Percentiles rank a stretch among this genome's conserved stretches.
These are phyloP conservation scores for Hemisphaericaspora lyxosophila DNA, from an alignment of 1,139 yeast species.

Conservation along the genomic window DNA sequence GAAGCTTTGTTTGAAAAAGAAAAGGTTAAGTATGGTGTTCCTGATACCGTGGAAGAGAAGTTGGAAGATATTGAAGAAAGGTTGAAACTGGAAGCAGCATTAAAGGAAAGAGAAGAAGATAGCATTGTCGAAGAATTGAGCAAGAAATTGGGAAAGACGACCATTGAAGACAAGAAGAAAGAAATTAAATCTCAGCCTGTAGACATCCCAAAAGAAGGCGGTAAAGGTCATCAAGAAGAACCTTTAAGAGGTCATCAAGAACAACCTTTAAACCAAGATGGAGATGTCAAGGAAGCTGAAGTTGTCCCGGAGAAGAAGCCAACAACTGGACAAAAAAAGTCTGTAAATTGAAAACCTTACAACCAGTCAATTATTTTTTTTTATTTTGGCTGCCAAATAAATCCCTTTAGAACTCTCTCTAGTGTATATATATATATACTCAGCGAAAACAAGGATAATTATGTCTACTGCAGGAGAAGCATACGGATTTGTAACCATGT, in stretches of 20 bases:
- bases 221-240: background rate
- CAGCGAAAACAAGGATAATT: background rate
- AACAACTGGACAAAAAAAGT: too few relatives aligned
- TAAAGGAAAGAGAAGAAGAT: conserved; percentile 9
- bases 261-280: background rate
- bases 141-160: background rate
- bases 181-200: background rate
- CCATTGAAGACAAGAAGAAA: background rate
- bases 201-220: too few relatives aligned
- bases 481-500: conserved; percentile 1
- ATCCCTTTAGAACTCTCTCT: too few relatives aligned
- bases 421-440: too few relatives aligned
- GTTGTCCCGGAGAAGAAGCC: too few relatives aligned
- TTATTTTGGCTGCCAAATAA: conserved; percentile 5
- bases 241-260: background rate
- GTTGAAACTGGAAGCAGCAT: conserved; percentile 10
- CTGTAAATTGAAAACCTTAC: too few relatives aligned
- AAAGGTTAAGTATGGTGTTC: conserved; percentile 12
- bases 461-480: background rate
- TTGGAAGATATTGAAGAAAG: conserved; percentile 13
- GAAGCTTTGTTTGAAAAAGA: conserved; percentile 29
- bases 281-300: background rate
- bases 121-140: conserved; percentile 5
- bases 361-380: too few relatives aligned
- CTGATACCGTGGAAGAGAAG: conserved; percentile 13